Base-by-base conservation (phyloP, 192 early-diverging fungal genomes). In the Geranomyces variabilis region DNA sequence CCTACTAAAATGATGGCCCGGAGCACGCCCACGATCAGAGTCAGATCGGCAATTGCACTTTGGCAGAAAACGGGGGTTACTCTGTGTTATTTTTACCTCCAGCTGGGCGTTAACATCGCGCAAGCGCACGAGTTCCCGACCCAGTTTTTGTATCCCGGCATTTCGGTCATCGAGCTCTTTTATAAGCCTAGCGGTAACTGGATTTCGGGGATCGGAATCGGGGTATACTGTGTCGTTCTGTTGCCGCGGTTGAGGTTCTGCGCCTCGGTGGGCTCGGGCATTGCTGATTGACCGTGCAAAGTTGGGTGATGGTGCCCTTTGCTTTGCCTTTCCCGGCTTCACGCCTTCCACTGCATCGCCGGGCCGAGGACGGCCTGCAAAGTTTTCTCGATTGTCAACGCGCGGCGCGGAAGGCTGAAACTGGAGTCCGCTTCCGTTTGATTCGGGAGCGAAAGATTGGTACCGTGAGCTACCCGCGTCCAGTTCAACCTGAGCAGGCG, bases 71-170 rank as follows among this genome's bases (percentile, higher is more conserved):
- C 15, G 17, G 7, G 15, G 4, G 7, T 53, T 26, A 26, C 33
- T 14, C n/a, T 4, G 29, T 74, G 36, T 10, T 8, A 8, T 13
- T 34, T 7, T 22, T 60, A 74, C 72, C 64, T 82, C 77, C 34
- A 79, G 46, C 22, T 67, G 36, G 1, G 68, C 47, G 29, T 80
- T 79, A 17, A 69, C 36, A 22, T 78, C 71, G 29, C 82, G 76
- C 0, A 69, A 12, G 14, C 45, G 22, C 22, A 77, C 51, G 9
- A 81, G 56, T 22, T 84, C 83, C 46, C 67, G 63, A 4, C 83
- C 83, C 14, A 84, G 19, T 33, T 78, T 83, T 62, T 84, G 72
- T 26, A 84, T 69, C 6, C 79, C 77, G 6, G 64, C 62, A 0
- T 63, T 65, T 29, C 81, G 36, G 4, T 48, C 45, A 53, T 82